phyloP scores from a whole-genome alignment of 768 basidiomycete species.

The Mycena rebaudengoi region DNA sequence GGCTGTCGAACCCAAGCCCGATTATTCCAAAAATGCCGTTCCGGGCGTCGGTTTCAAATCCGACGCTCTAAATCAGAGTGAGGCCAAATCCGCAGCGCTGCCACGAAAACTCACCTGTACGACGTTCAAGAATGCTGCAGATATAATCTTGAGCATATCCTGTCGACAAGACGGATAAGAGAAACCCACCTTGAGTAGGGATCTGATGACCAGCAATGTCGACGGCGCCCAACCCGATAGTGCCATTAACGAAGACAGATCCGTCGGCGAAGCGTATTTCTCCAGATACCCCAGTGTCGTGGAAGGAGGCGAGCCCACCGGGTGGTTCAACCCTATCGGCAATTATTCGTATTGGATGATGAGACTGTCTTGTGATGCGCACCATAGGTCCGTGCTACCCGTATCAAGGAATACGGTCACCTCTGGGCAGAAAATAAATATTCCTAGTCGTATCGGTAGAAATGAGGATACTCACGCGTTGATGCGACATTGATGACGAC shows the following conservation, averaged over 20 bases:
- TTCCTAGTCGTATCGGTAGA: too few species aligned
- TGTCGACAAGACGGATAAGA: background rate
- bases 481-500: background rate
- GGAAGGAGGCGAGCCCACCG: background rate
- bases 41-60: background rate
- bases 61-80: background rate
- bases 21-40: background rate
- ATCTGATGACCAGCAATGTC: constrained; percentile 6
- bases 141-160: background rate
- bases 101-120: background rate
- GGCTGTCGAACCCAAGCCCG: constrained; percentile 3
- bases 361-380: background rate
- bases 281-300: background rate
- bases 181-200: background rate
- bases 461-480: background rate
- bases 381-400: constrained; percentile 7
- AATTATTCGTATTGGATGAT: background rate
- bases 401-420: background rate
- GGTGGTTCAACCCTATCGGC: too few species aligned
- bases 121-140: background rate
- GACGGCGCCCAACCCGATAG: background rate
- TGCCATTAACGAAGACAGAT: constrained; percentile 1
- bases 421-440: background rate
- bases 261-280: background rate
- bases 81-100: background rate